A percentile compares a stretch with the other conserved stretches of the same genome.
Evolutionary conservation across 148 eudicot genomes (phyloP).

Genomic region (Pouteria glomerata): DNA sequence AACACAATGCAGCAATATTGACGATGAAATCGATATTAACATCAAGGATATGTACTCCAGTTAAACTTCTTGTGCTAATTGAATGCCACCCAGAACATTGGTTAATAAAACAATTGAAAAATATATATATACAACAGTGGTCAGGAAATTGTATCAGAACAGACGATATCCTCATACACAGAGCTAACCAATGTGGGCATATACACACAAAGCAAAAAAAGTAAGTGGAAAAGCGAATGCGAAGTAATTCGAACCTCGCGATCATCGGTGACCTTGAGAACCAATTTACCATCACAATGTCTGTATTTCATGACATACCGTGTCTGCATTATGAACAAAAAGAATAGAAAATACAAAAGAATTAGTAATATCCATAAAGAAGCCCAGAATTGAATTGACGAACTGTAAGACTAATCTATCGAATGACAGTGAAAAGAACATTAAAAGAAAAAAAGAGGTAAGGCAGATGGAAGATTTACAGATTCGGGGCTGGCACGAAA

Average conservation of each 20-base stretch:
- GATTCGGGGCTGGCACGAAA: slow-evolving; percentile 69
- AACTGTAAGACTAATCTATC: too few species aligned
- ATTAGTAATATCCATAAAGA: not conserved
- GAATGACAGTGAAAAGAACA: not conserved
- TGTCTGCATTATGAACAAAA: slow-evolving; percentile 31
- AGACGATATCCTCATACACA: not conserved
- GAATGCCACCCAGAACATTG: not conserved
- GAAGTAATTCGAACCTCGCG: slow-evolving; percentile 46
- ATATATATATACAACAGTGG: not conserved
- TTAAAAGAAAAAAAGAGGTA: not conserved
- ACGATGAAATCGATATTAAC: too few species aligned
- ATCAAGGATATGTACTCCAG: not conserved
- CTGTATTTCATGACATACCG: slow-evolving; percentile 85
- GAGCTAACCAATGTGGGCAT: not conserved
- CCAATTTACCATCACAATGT: slow-evolving; percentile 87
- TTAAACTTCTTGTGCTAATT: not conserved
- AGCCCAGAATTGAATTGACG: not conserved
- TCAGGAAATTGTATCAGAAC: not conserved
- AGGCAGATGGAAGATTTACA: slow-evolving; percentile 19
- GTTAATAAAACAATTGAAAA: not conserved
- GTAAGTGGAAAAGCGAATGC: not conserved
- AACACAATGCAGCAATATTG: not conserved
- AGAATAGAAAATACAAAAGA: not conserved
- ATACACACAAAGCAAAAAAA: not conserved
- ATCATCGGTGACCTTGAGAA: slow-evolving; percentile 90